These are phyloP conservation scores for Veloporphyrellus conicus DNA, from an alignment of 1,284 basidiomycete species.

Conservation along the genomic window DNA sequence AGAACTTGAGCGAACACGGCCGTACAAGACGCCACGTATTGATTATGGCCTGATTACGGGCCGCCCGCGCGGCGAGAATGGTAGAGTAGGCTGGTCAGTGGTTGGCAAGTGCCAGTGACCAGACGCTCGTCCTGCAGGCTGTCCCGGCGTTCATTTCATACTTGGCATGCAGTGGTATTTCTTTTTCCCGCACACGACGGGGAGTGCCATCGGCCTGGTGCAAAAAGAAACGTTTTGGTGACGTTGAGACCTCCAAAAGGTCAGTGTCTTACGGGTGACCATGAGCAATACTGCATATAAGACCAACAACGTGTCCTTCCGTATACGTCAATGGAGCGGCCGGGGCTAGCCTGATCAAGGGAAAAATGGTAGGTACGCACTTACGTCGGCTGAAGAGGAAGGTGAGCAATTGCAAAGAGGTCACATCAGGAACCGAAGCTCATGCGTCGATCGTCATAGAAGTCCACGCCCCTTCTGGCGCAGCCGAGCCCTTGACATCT, in stretches of 20 bases:
- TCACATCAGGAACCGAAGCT: slow-evolving; percentile 27
- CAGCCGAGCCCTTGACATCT: slow-evolving; percentile 21
- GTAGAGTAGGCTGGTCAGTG: neutral
- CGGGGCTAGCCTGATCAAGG: slow-evolving; percentile 5
- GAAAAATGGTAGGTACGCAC: slow-evolving; percentile 1
- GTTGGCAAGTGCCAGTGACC: neutral
- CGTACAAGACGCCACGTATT: slow-evolving; percentile 22
- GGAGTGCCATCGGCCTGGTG: slow-evolving; percentile 1
- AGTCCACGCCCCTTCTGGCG: slow-evolving; percentile 18
- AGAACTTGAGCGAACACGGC: slow-evolving; percentile 21
- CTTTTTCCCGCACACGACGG: slow-evolving; percentile 8
- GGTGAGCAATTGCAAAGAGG: slow-evolving; percentile 7
- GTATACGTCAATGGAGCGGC: slow-evolving; percentile 25
- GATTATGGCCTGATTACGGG: slow-evolving; percentile 10
- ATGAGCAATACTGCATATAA: neutral
- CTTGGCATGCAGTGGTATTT: slow-evolving; percentile 3
- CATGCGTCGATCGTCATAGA: slow-evolving; percentile 27
- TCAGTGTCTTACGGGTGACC: slow-evolving; percentile 4
- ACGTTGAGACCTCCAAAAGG: neutral
- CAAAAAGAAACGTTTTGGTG: slow-evolving; percentile 11
- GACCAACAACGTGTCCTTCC: slow-evolving; percentile 21
- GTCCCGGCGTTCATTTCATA: slow-evolving; percentile 10
- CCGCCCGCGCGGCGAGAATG: neutral
- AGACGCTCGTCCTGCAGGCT: slow-evolving; percentile 10
- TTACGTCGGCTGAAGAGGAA: slow-evolving; percentile 16